Percentiles rank a stretch among this genome's conserved stretches.
Conservation (phyloP, 768 basidiomycete species). For the Tubosaeta sp. region DNA sequence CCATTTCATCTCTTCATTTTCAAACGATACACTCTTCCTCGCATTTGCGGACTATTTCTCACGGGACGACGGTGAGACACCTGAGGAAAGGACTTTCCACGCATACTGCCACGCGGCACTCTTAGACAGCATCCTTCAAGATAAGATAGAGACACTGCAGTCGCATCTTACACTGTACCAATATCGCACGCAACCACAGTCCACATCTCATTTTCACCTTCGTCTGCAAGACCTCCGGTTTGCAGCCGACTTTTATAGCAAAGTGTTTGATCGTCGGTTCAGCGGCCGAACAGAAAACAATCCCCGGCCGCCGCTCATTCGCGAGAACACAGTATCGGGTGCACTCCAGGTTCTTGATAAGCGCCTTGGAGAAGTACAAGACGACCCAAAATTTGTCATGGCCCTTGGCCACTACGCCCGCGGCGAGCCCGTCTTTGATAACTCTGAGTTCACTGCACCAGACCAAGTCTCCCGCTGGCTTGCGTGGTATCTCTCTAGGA, state of each 20-base stretch:
- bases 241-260: conserved; percentile 70
- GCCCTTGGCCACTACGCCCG: conserved; percentile 53
- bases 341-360: conserved; percentile 60
- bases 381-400: conserved; percentile 14
- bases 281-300: conserved; percentile 68
- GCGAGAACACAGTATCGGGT: conserved; percentile 68
- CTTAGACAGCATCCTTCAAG: conserved; percentile 86
- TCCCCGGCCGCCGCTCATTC: conserved; percentile 59
- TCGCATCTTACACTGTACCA: conserved; percentile 69
- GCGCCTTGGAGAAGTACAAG: conserved; percentile 43
- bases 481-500: conserved; percentile 68
- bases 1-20: conserved; percentile 84
- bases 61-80: conserved; percentile 54
- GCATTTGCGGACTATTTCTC: conserved; percentile 80
- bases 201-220: conserved; percentile 60
- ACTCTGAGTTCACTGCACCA: conserved; percentile 6
- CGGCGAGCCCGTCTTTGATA: conserved; percentile 41
- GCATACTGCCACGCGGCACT: conserved; percentile 72
- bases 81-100: conserved; percentile 58
- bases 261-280: conserved; percentile 69
- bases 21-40: conserved; percentile 74
- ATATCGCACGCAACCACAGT: conserved; percentile 57
- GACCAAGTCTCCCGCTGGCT: conserved; percentile 37
- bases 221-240: conserved; percentile 72
- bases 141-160: conserved; percentile 77